phyloP scores from a whole-genome alignment of 2,329 filamentous ascomycete genomes.

The Exophiala dermatitidis region DNA sequence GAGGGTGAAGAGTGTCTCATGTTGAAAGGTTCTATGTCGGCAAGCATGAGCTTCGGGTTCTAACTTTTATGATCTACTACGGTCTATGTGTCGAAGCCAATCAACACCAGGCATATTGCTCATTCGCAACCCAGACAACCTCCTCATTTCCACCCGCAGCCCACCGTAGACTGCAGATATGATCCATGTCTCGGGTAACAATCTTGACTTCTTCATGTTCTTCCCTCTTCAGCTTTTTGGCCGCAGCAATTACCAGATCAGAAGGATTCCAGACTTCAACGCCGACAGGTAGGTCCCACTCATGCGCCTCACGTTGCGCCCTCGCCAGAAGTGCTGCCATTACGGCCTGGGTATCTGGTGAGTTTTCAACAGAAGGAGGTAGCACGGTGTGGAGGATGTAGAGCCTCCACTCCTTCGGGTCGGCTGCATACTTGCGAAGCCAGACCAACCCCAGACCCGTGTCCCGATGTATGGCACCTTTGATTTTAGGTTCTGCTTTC shows the following conservation, averaged over 20 bases:
- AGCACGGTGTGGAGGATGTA: conserved; percentile 36
- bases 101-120: conserved; percentile 46
- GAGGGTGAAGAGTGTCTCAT: too few relatives aligned
- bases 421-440: conserved; percentile 32
- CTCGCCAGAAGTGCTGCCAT: conserved; percentile 58
- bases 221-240: conserved; percentile 28
- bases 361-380: conserved; percentile 36
- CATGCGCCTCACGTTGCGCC: conserved; percentile 62
- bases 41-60: neutral
- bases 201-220: conserved; percentile 32
- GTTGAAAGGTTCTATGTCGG: too few relatives aligned
- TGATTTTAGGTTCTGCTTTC: conserved; percentile 47
- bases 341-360: conserved; percentile 27
- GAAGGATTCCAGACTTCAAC: conserved; percentile 82
- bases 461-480: conserved; percentile 55
- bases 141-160: conserved; percentile 34
- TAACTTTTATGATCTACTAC: too few relatives aligned
- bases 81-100: conserved; percentile 25
- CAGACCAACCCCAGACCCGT: conserved; percentile 36
- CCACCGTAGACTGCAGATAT: conserved; percentile 43
- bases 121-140: conserved; percentile 43
- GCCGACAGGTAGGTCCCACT: conserved; percentile 58
- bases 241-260: conserved; percentile 42
- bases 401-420: conserved; percentile 34
- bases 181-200: conserved; percentile 41